A percentile compares a stretch with the other conserved stretches of the same genome.
Evolutionary conservation across 1,284 basidiomycete species (phyloP).

Genomic region (Ustilago bromivora): DNA sequence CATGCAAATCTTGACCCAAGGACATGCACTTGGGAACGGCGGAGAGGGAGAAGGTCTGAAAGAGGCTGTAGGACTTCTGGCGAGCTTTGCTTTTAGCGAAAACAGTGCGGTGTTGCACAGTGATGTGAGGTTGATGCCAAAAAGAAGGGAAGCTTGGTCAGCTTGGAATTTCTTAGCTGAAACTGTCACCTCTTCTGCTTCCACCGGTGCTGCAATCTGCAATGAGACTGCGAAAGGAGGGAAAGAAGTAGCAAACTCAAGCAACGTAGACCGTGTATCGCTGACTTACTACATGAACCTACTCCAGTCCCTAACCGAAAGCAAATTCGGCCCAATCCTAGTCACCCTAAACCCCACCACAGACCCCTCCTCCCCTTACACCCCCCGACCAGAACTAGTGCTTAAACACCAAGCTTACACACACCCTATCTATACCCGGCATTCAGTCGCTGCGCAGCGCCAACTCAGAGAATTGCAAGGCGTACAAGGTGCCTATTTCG

Average conservation of each 20-base stretch:
- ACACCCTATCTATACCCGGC: conserved; percentile 74
- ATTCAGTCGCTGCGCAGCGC: conserved; percentile 74
- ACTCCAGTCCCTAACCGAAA: conserved; percentile 78
- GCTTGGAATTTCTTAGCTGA: conserved; percentile 65
- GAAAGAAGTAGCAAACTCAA: not conserved
- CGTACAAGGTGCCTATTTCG: conserved; percentile 76
- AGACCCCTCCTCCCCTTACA: conserved; percentile 53
- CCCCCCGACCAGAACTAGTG: conserved; percentile 57
- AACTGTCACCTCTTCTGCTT: conserved; percentile 13
- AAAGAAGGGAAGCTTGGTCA: conserved; percentile 47
- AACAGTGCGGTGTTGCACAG: conserved; percentile 81
- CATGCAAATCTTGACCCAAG: conserved; percentile 74
- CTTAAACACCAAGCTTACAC: conserved; percentile 77
- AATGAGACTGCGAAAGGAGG: too few relatives aligned
- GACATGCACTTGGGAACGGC: not conserved
- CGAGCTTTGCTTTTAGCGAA: conserved; percentile 74
- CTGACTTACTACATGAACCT: conserved; percentile 81
- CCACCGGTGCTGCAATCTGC: not conserved
- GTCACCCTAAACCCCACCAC: conserved; percentile 78
- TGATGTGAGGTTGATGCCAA: conserved; percentile 68
- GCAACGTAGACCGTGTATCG: conserved; percentile 53
- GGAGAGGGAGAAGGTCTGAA: conserved; percentile 70
- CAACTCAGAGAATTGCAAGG: conserved; percentile 77
- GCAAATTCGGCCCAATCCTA: conserved; percentile 77
- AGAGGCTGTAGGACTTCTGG: conserved; percentile 72